Evolutionary conservation across 352 stramenopile species (phyloP), one percentile per base, ranked within the genome.

Genomic region (Phytophthora meadii): DNA sequence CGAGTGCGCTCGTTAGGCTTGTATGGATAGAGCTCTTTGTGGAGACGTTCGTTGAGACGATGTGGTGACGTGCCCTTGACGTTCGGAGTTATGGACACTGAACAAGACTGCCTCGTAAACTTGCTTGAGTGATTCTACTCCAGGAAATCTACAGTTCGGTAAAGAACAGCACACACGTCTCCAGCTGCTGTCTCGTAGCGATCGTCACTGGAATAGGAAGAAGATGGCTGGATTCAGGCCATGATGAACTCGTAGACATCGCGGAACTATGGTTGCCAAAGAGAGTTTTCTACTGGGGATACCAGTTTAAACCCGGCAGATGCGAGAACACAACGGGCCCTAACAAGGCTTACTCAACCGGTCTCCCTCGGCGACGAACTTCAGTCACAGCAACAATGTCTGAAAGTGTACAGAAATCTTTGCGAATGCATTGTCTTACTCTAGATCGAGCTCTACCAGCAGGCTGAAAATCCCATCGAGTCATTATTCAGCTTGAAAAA

Each of bases 41-140:
- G 1, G 17, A 27, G 6, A 36, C 27, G 5, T 70, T 56, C 19
- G 17, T 57, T 2, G 61, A 69, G 1, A 54, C 5, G 1, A 69
- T 36, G 42, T n/a, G 8, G 68, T 65, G 36, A 76, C 17, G 40
- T 75, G 63, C 5, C 74, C 74, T 11, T 68, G 55, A 15, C 55
- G 41, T 52, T 78, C 70, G 3, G 65, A 78, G 42, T 74, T 72
- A 22, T 61, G 48, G 39, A 75, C 1, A 42, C 47, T 66, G 60
- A 61, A 69, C 11, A 61, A 6, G n/a, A 78, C 37, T 25, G 70
- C 70, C 9, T 75, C 46, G 32, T 46, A 72, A 7, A 78, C 65
- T 47, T 72, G 61, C 19, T 56, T 22, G 6, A 77, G 10, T 12
- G 63, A 70, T 19, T 46, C 12, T 9, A 73, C 58, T 12, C 55